Evolutionary conservation across 148 eudicot genomes (phyloP), one percentile per base, ranked within the genome.

Genomic region (Hydrangea macrophylla): DNA sequence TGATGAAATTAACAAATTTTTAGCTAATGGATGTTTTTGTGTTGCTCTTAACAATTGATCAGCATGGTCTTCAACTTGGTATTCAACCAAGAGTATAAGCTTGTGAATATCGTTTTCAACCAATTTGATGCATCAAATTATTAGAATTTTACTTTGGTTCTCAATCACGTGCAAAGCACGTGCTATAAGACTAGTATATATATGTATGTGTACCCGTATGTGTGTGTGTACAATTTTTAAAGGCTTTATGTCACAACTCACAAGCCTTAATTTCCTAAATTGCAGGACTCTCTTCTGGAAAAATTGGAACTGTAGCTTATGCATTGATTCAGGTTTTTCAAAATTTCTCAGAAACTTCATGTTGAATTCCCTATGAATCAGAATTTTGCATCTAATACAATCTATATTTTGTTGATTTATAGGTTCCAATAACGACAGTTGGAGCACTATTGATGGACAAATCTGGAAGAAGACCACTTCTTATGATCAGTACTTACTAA

Each of bases 401-500:
- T 1, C 23, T 3, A 48, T n/a, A n/a, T 48, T 17, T 64, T 13
- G 6, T 31, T 56, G 28, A 39, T 66, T 56, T 62, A 25, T 72
- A 91, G 82, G 82, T 89, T 10, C 96, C 96, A 1, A 74, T 89
- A 37, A 85, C 97, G 13, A 27, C 84, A 5, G 58, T 85, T 54
- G 95, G 96, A 37, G 90, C 87, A 20, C 35, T 85, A 4, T 72
- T 92, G 13, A 79, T 85, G 82, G 97, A 92, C 67, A 89, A 59
- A 80, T 80, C 90, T 32, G 97, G 97, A 67, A 83, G 97, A 81
- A 80, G 85, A 58, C 83, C 87, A 6, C 92, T 92, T 62, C 81
- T 92, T 30, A 67, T 84, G 84, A 92, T 88, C 70, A 60, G 73
- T 68, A 23, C 30, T 37, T 22, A 1, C 25, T 18, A 7, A 8